Base-by-base conservation (phyloP, 108 stramenopile genomes). In the Aurantiochytrium sp. region DNA sequence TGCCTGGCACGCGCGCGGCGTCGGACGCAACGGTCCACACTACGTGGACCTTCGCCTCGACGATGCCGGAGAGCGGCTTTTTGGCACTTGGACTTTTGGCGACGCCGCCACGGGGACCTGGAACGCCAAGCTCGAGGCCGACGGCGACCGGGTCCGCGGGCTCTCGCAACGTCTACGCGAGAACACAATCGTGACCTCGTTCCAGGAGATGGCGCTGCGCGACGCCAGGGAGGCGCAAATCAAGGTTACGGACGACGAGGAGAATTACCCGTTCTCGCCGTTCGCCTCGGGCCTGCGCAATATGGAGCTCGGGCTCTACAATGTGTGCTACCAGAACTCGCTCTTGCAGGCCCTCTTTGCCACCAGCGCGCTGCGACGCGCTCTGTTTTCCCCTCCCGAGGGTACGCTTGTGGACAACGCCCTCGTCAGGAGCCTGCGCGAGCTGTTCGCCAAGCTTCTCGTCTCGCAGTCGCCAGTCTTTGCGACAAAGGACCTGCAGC, bases 321-420 rank as follows among this genome's bases (percentile, higher is more conserved):
- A 81, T 24, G 73, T 81, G n/a, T 81, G 73, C 24, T 81, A 81
- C 24, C 73, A 81, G 3, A 81, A 81, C 45, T 81, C 73, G 27
- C 73, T 81, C 32, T 2, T 81, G 30, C 73, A 81, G 30, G 39
- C 73, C 8, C 45, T 81, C 19, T 81, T 81, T 81, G 39, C 42
- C 39, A 81, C 73, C 6, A 27, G 27, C 24, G 73, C 73, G 30
- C 30, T 81, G 39, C 73, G 73, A 48, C 45, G 45, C 19, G 45
- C 42, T 12, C 73, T 81, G 73, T 48, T 81, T 6, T 81, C 32
- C 30, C 73, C 73, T 19, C 45, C 73, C 10, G 42, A 41, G 45
- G 73, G 45, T 12, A 81, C 73, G 17, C 12, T 48, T 15, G 32
- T 48, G 73, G 30, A 81, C 73, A 41, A 81, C 39, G 42, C 73